Evolutionary conservation across 768 basidiomycete genomes (phyloP), one percentile per base, ranked within the genome.

Genomic region (Xerocomellus dryophilus): DNA sequence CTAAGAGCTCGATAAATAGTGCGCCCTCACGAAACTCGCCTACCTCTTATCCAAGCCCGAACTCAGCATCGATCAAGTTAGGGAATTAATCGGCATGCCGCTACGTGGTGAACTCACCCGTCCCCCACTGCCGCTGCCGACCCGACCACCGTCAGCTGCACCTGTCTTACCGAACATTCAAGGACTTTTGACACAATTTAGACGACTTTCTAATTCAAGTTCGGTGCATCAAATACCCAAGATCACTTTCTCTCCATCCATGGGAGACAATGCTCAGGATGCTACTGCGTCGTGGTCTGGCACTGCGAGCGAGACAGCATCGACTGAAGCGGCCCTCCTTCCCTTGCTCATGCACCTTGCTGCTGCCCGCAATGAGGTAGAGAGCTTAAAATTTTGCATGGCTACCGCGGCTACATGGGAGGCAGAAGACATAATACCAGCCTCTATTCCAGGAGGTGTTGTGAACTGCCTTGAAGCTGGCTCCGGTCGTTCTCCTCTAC

Each of bases 11-110:
- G 49, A 43, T 18, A 9, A 17, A 8, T 52, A 95, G 93, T 92
- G 91, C 54, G 94, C 94, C 2, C 80, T 97, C 18, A 80, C 92
- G 14, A 98, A 98, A 73, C 78, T 98, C 15, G 81, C 88, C 43
- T 98, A 97, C 65, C 81, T 98, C 14, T 78, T 97, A 32, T 91
- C 91, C 7, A 96, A 97, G 67, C 76, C 86, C 1, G 88, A 92
- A 62, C 80, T 96, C 7, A 77, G 81, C 0, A 65, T 76, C 3
- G 66, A 75, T 18, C 82, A 92, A 71, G 81, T 98, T 42, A 84
- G 92, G 50, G 75, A 82, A 38, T 78, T 96, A 20, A 81, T 97
- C 52, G 75, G 81, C 12, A 83, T 79, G 32, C 88, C 95, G 4
- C 76, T 97, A 11, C 91, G 94, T 7, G 94, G 94, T 43, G 94